A percentile compares a stretch with the other conserved stretches of the same genome.
Conservation (phyloP, 1,284 basidiomycete genomes). For the Pyrrhoderma noxium region DNA sequence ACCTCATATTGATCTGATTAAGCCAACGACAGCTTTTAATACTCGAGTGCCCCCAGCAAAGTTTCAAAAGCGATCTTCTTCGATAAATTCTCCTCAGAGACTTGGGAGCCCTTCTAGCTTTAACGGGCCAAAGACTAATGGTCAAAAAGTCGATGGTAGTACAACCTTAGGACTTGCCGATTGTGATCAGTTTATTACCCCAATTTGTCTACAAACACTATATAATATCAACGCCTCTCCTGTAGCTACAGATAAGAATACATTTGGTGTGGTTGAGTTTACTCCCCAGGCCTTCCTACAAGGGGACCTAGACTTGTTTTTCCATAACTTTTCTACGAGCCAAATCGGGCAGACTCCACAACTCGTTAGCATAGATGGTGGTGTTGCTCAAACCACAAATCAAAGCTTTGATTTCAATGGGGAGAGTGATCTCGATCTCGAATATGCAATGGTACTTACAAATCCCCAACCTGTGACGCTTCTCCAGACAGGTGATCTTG, state of each 20-base stretch:
- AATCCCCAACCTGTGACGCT: conserved; percentile 24
- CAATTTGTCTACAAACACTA: conserved; percentile 21
- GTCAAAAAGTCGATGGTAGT: conserved; percentile 16
- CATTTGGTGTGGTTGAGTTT: conserved; percentile 35
- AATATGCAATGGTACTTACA: conserved; percentile 33
- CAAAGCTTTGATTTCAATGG: conserved; percentile 34
- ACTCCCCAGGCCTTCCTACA: conserved; percentile 40
- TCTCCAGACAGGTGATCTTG: conserved; percentile 27
- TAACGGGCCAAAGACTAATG: conserved; percentile 18
- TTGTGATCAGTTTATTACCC: conserved; percentile 22
- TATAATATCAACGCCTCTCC: conserved; percentile 20
- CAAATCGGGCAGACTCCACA: conserved; percentile 35
- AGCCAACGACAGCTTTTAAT: conserved; percentile 38
- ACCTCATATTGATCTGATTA: conserved; percentile 37
- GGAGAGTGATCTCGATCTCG: conserved; percentile 43
- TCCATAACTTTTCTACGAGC: conserved; percentile 32
- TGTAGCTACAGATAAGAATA: conserved; percentile 18
- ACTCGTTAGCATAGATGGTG: conserved; percentile 23
- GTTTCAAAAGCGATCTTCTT: neutral
- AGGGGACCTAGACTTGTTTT: conserved; percentile 40
- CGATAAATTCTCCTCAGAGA: conserved; percentile 4
- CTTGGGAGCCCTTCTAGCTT: conserved; percentile 16
- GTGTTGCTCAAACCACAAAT: conserved; percentile 22
- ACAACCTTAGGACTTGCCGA: conserved; percentile 18
- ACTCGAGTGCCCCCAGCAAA: conserved; percentile 19